phyloP scores from a whole-genome alignment of 2,329 filamentous ascomycete species.

The Penicillium griseofulvum region DNA sequence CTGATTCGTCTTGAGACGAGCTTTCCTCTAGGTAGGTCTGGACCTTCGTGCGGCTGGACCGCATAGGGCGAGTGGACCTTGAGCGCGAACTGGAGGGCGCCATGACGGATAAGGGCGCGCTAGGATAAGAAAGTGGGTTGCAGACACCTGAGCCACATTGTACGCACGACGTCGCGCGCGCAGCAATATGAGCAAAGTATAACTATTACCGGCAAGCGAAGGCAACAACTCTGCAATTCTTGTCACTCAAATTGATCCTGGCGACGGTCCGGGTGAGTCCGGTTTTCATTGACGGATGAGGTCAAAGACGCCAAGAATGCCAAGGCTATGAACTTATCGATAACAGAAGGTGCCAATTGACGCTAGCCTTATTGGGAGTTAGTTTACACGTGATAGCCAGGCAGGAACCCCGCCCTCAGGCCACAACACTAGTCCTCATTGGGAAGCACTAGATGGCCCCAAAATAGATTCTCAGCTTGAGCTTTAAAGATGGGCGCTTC shows the following conservation, averaged over 20 bases:
- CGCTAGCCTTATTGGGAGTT: not conserved
- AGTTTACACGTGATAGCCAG: conserved; percentile 17
- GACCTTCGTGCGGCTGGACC: conserved; percentile 36
- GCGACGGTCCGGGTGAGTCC: not conserved
- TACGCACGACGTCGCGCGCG: not conserved
- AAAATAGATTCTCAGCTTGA: conserved; percentile 37
- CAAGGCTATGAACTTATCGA: conserved; percentile 23
- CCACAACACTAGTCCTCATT: conserved; percentile 22
- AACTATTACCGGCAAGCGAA: not conserved
- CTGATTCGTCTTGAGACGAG: conserved; percentile 30
- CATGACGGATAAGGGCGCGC: conserved; percentile 25
- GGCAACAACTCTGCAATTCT: not conserved
- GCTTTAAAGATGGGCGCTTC: conserved; percentile 23
- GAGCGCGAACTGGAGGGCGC: conserved; percentile 25
- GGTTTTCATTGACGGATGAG: conserved; percentile 3
- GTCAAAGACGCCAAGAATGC: conserved; percentile 11
- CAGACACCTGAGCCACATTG: conserved; percentile 9
- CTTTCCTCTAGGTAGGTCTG: conserved; percentile 40
- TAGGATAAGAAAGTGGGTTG: conserved; percentile 10
- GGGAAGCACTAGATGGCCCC: conserved; percentile 24
- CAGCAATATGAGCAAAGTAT: not conserved
- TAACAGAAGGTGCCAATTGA: not conserved
- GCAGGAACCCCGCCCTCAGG: conserved; percentile 29
- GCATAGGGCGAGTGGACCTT: conserved; percentile 33
- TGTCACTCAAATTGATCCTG: not conserved